These are phyloP conservation scores for Drechslera avenae DNA, from an alignment of 2,329 filamentous ascomycete genomes.

Conservation along the genomic window DNA sequence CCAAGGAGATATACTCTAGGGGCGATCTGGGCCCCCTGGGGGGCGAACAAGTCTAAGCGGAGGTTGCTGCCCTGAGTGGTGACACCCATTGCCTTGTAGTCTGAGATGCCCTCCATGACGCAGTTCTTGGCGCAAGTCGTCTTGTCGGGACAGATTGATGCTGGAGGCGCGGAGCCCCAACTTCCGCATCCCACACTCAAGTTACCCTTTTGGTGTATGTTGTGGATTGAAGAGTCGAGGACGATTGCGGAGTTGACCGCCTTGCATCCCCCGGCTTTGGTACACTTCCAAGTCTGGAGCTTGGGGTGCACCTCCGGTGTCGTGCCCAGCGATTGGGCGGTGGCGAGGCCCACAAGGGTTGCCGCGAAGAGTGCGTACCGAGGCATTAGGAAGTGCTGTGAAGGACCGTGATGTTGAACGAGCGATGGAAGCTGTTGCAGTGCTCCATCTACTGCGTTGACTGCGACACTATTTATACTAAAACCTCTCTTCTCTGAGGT, in stretches of 20 bases:
- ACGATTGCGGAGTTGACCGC: conserved; percentile 57
- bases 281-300: conserved; percentile 60
- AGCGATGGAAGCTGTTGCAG: too few relatives aligned
- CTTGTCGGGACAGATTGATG: conserved; percentile 55
- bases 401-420: too few relatives aligned
- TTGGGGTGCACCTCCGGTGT: conserved; percentile 57
- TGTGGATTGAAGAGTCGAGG: conserved; percentile 56
- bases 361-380: conserved; percentile 33
- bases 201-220: conserved; percentile 50
- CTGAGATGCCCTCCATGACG: conserved; percentile 59
- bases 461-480: too few relatives aligned
- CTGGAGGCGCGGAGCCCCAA: conserved; percentile 44
- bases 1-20: conserved; percentile 69
- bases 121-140: conserved; percentile 61
- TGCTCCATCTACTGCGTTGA: too few relatives aligned
- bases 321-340: conserved; percentile 40
- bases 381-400: conserved; percentile 20
- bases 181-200: conserved; percentile 40
- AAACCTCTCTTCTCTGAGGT: too few relatives aligned
- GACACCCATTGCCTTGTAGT: conserved; percentile 62
- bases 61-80: conserved; percentile 56
- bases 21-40: conserved; percentile 46
- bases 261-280: conserved; percentile 56
- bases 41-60: conserved; percentile 51
- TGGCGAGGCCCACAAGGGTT: conserved; percentile 33